Percentiles rank a stretch among this genome's conserved stretches.
Conservation (phyloP, 192 early-diverging fungal genomes). For the Entrophospora sp. region DNA sequence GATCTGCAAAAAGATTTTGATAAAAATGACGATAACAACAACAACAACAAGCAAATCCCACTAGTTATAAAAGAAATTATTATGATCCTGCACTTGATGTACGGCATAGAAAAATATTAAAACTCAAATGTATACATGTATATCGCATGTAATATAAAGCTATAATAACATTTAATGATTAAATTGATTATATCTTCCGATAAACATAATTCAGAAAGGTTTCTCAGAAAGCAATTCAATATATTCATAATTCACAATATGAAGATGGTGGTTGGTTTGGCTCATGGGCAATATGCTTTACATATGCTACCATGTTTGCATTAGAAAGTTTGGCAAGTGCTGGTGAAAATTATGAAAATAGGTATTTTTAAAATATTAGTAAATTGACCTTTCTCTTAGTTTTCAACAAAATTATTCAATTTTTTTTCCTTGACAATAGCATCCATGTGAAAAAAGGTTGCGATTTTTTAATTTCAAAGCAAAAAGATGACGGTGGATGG, state of each 20-base stretch:
- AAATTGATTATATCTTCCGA: too few species aligned
- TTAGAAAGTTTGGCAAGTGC: conserved; percentile 74
- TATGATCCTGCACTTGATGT: too few species aligned
- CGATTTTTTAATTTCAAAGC: conserved; percentile 84
- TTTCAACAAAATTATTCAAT: background rate
- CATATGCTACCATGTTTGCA: conserved; percentile 92
- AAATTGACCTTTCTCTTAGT: background rate
- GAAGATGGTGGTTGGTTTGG: conserved; percentile 91
- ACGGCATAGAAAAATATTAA: too few species aligned
- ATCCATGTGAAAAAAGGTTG: conserved; percentile 63
- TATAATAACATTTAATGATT: too few species aligned
- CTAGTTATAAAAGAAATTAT: too few species aligned
- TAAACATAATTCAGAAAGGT: conserved; percentile 15
- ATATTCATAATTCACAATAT: conserved; percentile 63
- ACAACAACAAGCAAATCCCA: too few species aligned
- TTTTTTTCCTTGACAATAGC: conserved; percentile 27
- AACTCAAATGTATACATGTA: too few species aligned
- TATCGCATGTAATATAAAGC: too few species aligned
- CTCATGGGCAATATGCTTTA: conserved; percentile 95
- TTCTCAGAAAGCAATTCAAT: conserved; percentile 54
- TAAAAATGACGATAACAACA: too few species aligned
- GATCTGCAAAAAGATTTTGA: too few species aligned
- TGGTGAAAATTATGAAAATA: conserved; percentile 75
- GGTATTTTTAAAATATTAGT: conserved; percentile 28
- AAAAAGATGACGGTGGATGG: conserved; percentile 93